These are phyloP conservation scores for Aspergillus flavus DNA, from an alignment of 2,329 filamentous ascomycete species.

Conservation along the genomic window DNA sequence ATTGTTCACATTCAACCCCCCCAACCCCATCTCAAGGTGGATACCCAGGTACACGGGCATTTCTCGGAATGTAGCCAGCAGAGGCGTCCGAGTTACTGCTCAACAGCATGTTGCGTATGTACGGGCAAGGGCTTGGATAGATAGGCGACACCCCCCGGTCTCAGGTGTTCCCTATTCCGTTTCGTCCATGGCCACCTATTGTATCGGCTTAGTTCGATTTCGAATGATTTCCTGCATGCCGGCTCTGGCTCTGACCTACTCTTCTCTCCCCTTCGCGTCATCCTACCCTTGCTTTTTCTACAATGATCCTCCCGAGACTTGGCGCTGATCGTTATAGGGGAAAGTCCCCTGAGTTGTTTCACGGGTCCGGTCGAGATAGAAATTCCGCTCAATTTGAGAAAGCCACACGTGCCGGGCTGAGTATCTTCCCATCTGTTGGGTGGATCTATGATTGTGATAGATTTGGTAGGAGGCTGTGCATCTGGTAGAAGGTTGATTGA, in stretches of 20 bases:
- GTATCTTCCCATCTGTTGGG: background rate
- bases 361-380: background rate
- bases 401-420: background rate
- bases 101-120: background rate
- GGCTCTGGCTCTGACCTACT: background rate
- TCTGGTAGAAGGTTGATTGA: background rate
- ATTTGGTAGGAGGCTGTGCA: background rate
- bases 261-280: background rate
- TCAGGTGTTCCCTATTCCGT: background rate
- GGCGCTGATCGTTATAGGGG: conserved; percentile 1
- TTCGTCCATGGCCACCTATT: background rate
- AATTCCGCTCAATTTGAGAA: background rate
- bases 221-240: background rate
- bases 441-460: background rate
- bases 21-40: background rate
- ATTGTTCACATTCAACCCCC: background rate
- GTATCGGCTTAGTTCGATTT: background rate
- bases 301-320: background rate
- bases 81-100: background rate
- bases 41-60: background rate
- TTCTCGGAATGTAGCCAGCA: background rate
- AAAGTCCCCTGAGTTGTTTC: background rate
- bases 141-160: background rate
- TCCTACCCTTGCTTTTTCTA: background rate
- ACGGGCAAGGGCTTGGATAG: background rate